phyloP scores from a whole-genome alignment of 495 filamentous ascomycete species.

The Staphylotrichum tortipilum region DNA sequence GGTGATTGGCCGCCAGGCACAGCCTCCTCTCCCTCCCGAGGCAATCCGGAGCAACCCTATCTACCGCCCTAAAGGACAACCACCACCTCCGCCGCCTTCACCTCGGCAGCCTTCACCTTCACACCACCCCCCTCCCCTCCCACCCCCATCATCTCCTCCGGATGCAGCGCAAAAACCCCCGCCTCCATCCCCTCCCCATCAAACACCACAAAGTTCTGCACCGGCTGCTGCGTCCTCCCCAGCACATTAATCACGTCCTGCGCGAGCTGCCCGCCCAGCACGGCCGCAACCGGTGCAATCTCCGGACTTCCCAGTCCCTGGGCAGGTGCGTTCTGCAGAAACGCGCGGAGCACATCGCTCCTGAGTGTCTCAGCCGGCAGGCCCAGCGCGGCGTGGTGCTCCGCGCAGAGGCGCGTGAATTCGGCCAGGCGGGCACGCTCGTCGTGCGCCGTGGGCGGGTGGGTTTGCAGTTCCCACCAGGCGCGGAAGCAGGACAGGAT shows the following conservation, averaged over 20 bases:
- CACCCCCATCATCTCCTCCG: slow-evolving; percentile 43
- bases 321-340: slow-evolving; percentile 68
- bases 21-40: neutral
- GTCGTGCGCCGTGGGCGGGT: slow-evolving; percentile 46
- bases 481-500: slow-evolving; percentile 74
- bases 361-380: slow-evolving; percentile 68
- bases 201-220: slow-evolving; percentile 91
- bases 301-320: slow-evolving; percentile 33
- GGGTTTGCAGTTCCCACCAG: slow-evolving; percentile 63
- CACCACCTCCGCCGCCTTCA: neutral
- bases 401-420: slow-evolving; percentile 69
- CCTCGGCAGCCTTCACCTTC: neutral
- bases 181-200: slow-evolving; percentile 73
- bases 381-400: slow-evolving; percentile 65
- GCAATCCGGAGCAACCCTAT: no score
- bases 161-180: slow-evolving; percentile 74
- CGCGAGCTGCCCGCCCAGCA: slow-evolving; percentile 80
- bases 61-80: no score
- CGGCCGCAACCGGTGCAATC: slow-evolving; percentile 77
- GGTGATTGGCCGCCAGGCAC: no score
- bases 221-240: slow-evolving; percentile 78
- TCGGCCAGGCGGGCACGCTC: slow-evolving; percentile 49
- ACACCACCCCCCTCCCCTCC: neutral
- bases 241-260: slow-evolving; percentile 98
- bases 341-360: slow-evolving; percentile 70